A percentile compares a stretch with the other conserved stretches of the same genome.
phyloP scores from a whole-genome alignment of 1,284 basidiomycete genomes.

The Ustilago sp. region DNA sequence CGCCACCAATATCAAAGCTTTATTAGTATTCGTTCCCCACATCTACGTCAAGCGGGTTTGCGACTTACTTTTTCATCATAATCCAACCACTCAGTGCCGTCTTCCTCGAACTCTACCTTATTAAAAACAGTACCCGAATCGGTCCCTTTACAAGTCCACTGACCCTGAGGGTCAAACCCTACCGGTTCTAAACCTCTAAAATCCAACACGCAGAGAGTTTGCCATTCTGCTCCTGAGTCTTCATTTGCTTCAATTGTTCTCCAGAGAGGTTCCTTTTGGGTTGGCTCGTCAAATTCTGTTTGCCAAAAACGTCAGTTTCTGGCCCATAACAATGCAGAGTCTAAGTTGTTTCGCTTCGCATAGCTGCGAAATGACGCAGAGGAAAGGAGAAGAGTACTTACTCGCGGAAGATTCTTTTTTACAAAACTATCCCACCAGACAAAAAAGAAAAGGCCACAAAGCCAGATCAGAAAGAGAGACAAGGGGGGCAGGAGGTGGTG shows the following conservation, averaged over 20 bases:
- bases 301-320: neutral
- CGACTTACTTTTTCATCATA: constrained; percentile 65
- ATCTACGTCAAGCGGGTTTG: no score
- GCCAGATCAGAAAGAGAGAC: neutral
- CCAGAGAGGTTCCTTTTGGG: constrained; percentile 57
- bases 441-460: neutral
- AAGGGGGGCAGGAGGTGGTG: neutral
- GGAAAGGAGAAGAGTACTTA: constrained; percentile 19
- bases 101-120: constrained; percentile 63
- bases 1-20: neutral
- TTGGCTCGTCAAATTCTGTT: constrained; percentile 61
- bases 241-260: constrained; percentile 36
- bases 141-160: constrained; percentile 57
- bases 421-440: constrained; percentile 38
- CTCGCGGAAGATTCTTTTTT: constrained; percentile 58
- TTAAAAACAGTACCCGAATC: constrained; percentile 57
- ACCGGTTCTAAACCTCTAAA: constrained; percentile 63
- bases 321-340: neutral
- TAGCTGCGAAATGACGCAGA: no score
- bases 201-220: constrained; percentile 65
- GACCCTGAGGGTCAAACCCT: constrained; percentile 49
- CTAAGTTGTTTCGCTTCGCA: no score
- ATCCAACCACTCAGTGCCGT: constrained; percentile 66
- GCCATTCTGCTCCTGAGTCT: constrained; percentile 35
- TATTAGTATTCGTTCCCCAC: neutral